Conservation (phyloP, 768 basidiomycete species). For the Clitopilus passeckerianus region DNA sequence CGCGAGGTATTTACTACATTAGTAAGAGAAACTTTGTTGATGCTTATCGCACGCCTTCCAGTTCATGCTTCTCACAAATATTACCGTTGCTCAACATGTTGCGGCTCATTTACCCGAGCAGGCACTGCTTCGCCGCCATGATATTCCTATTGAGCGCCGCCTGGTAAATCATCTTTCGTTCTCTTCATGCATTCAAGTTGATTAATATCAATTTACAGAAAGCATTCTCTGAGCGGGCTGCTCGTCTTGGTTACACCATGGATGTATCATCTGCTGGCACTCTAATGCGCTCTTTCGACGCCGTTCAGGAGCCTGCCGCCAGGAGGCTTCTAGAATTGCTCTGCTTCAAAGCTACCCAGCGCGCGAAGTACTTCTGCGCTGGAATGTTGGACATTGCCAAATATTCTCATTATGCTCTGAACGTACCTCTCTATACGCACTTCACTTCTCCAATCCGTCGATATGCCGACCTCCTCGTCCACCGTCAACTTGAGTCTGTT, state of each 20-base stretch:
- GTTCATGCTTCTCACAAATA: slow-evolving; percentile 95
- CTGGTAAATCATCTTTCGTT: slow-evolving; percentile 45
- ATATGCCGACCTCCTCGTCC: slow-evolving; percentile 91
- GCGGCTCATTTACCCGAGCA: slow-evolving; percentile 95
- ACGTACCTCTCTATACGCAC: slow-evolving; percentile 87
- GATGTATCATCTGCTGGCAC: slow-evolving; percentile 76
- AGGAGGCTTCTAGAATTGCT: slow-evolving; percentile 79
- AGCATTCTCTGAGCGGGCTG: slow-evolving; percentile 74
- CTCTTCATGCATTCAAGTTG: slow-evolving; percentile 2
- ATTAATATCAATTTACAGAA: slow-evolving; percentile 38
- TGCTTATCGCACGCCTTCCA: slow-evolving; percentile 21
- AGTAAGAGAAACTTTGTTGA: neutral
- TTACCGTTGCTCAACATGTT: slow-evolving; percentile 86
- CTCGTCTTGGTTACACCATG: slow-evolving; percentile 77
- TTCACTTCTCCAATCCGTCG: slow-evolving; percentile 92
- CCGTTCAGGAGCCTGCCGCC: slow-evolving; percentile 66
- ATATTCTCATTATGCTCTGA: slow-evolving; percentile 91
- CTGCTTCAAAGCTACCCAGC: slow-evolving; percentile 87
- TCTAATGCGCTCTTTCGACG: slow-evolving; percentile 81
- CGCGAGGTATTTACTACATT: slow-evolving; percentile 67
- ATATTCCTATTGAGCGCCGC: slow-evolving; percentile 87
- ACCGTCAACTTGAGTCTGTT: slow-evolving; percentile 92
- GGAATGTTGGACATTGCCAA: slow-evolving; percentile 99
- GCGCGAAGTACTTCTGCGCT: slow-evolving; percentile 97
- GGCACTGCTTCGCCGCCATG: slow-evolving; percentile 93